Percentiles rank a stretch among this genome's conserved stretches.
Conservation (phyloP, 129 eudicot species). For the Ambrosia trifida region DNA sequence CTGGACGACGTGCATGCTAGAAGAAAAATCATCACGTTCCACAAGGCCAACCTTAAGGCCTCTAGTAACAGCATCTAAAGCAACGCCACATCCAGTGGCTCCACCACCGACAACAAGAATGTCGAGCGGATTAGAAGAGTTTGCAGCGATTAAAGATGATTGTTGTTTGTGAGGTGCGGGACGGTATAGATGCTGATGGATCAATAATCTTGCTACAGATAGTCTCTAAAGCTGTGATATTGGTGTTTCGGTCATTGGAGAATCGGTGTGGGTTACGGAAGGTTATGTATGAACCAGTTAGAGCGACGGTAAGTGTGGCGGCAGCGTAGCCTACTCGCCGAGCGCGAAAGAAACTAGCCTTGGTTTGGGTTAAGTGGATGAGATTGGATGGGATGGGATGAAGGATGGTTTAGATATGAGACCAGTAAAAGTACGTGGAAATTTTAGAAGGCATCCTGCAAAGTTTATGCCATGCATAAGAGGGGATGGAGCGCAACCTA, state of each 20-base stretch:
- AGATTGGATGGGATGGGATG: no score
- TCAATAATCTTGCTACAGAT: constrained; percentile 50
- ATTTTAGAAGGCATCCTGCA: no score
- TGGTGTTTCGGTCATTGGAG: constrained; percentile 48
- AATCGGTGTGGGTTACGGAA: constrained; percentile 47
- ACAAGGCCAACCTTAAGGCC: constrained; percentile 88
- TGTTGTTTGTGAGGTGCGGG: constrained; percentile 54
- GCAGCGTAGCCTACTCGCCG: constrained; percentile 60
- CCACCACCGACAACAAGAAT: constrained; percentile 85
- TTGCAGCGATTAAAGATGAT: constrained; percentile 54
- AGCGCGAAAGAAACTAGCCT: constrained; percentile 59
- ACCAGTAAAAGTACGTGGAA: no score
- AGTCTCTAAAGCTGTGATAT: constrained; percentile 37
- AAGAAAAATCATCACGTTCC: constrained; percentile 84
- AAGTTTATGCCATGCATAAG: no score
- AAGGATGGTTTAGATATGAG: no score
- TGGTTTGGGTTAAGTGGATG: no score
- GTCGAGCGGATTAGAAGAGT: constrained; percentile 62
- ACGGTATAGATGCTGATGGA: constrained; percentile 62
- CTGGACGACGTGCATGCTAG: constrained; percentile 90
- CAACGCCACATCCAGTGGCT: constrained; percentile 87
- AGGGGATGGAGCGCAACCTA: no score
- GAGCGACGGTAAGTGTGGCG: constrained; percentile 51
- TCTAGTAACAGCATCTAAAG: constrained; percentile 79
- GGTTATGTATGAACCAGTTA: constrained; percentile 51